Evolutionary conservation across 352 stramenopile genomes (phyloP).

Genomic region (Phytophthora colocasiae): DNA sequence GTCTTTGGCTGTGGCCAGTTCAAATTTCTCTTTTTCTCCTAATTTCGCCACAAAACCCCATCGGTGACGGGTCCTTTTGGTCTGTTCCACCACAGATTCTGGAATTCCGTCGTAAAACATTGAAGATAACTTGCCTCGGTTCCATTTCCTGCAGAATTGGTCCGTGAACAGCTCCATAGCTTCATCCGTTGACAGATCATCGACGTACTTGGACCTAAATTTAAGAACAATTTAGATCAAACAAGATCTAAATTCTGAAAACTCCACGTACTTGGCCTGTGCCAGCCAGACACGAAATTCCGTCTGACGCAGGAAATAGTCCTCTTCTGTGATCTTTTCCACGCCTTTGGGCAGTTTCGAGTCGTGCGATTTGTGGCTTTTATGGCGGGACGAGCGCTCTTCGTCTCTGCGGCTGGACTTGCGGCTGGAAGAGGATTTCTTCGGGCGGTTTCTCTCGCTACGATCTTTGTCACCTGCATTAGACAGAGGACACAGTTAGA

Average conservation of each 20-base stretch:
- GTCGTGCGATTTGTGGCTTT: constrained; percentile 30
- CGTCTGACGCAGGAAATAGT: constrained; percentile 72
- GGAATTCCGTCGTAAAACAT: constrained; percentile 79
- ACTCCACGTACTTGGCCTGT: constrained; percentile 47
- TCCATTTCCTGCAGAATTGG: constrained; percentile 75
- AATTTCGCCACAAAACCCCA: constrained; percentile 73
- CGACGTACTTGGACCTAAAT: constrained; percentile 65
- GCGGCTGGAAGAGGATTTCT: constrained; percentile 24
- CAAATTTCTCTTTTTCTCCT: constrained; percentile 65
- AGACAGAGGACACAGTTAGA: not conserved
- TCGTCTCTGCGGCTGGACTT: constrained; percentile 42
- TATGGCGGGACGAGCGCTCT: constrained; percentile 29
- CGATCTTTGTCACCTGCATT: constrained; percentile 14
- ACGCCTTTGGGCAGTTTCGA: constrained; percentile 36
- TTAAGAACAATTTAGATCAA: constrained; percentile 1
- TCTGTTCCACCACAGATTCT: constrained; percentile 68
- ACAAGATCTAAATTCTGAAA: not conserved
- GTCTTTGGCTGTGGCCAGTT: constrained; percentile 70
- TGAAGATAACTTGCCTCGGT: constrained; percentile 50
- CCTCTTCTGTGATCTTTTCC: constrained; percentile 51
- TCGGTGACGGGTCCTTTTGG: constrained; percentile 70
- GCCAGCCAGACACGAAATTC: constrained; percentile 84
- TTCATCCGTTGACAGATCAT: constrained; percentile 73
- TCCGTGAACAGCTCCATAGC: constrained; percentile 55
- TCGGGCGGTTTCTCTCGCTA: constrained; percentile 26